These are phyloP conservation scores for Suaeda aralocaspica DNA, from an alignment of 148 eudicot genomes.

Conservation along the genomic window DNA sequence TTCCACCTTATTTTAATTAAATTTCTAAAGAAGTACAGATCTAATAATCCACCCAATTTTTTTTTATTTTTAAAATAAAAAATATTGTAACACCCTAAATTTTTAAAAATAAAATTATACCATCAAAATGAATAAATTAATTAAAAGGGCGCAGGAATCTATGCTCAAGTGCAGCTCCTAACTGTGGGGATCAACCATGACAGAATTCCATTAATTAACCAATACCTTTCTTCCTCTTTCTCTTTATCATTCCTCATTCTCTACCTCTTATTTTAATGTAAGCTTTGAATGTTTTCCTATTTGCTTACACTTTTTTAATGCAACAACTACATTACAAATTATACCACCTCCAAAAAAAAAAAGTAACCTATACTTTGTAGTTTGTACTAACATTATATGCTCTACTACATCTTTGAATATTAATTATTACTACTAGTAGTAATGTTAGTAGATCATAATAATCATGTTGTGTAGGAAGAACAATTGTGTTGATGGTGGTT, in stretches of 20 bases:
- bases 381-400: not conserved
- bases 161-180: slow-evolving; percentile 7
- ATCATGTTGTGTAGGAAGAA: slow-evolving; percentile 45
- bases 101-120: not conserved
- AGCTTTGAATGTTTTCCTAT: slow-evolving; percentile 5
- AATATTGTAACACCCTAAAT: not conserved
- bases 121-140: slow-evolving; percentile 1
- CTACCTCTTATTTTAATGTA: not conserved
- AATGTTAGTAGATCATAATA: slow-evolving; percentile 13
- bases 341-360: too few species aligned
- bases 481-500: slow-evolving; percentile 39
- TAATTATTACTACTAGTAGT: not conserved
- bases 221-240: not conserved
- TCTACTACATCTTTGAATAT: not conserved
- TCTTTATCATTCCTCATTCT: not conserved
- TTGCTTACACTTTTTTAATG: not conserved
- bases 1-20: slow-evolving; percentile 1
- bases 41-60: slow-evolving; percentile 17
- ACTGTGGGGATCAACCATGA: slow-evolving; percentile 18
- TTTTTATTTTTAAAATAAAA: too few species aligned
- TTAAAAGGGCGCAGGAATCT: slow-evolving; percentile 10
- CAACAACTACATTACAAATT: not conserved
- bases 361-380: too few species aligned
- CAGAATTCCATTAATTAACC: not conserved
- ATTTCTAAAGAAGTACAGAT: slow-evolving; percentile 16